Percentiles rank a stretch among this genome's conserved stretches.
These are phyloP conservation scores for Camelina sativa DNA, from an alignment of 345 rosid genomes.

Conservation along the genomic window DNA sequence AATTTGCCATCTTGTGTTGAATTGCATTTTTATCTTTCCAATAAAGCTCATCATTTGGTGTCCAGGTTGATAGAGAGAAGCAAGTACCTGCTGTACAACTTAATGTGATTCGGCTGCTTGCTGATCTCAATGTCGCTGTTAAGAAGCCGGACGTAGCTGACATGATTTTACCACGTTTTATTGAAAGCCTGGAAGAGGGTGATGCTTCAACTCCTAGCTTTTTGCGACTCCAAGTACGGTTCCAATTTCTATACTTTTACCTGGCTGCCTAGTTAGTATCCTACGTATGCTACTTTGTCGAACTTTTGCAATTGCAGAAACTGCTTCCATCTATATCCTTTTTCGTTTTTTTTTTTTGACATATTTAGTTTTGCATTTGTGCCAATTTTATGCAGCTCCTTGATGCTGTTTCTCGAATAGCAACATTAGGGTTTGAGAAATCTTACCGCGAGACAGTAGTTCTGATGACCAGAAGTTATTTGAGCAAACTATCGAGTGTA, in stretches of 20 bases:
- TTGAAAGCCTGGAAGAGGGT: conserved; percentile 98
- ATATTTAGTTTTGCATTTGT: conserved; percentile 41
- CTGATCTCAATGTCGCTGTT: conserved; percentile 92
- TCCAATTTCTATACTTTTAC: conserved; percentile 42
- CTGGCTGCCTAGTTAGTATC: conserved; percentile 37
- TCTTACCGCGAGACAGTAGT: conserved; percentile 98
- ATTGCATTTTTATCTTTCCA: conserved; percentile 25
- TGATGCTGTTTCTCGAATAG: conserved; percentile 96
- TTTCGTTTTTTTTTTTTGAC: conserved; percentile 36
- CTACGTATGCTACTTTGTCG: conserved; percentile 21
- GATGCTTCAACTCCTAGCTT: conserved; percentile 91
- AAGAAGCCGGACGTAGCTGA: conserved; percentile 94
- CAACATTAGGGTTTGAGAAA: conserved; percentile 98
- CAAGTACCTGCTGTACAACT: conserved; percentile 86
- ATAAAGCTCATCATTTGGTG: conserved; percentile 44
- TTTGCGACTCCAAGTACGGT: conserved; percentile 86
- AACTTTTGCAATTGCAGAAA: conserved; percentile 33
- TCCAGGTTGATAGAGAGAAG: conserved; percentile 85
- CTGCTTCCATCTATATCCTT: conserved; percentile 24
- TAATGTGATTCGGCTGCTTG: conserved; percentile 83
- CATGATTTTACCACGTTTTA: conserved; percentile 95
- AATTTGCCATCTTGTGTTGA: conserved; percentile 8
- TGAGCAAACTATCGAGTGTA: conserved; percentile 73
- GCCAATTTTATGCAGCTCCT: conserved; percentile 72
- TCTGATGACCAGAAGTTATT: conserved; percentile 91